Base-by-base conservation (phyloP, 2,329 filamentous ascomycete species). In the Macrophomina tecta region DNA sequence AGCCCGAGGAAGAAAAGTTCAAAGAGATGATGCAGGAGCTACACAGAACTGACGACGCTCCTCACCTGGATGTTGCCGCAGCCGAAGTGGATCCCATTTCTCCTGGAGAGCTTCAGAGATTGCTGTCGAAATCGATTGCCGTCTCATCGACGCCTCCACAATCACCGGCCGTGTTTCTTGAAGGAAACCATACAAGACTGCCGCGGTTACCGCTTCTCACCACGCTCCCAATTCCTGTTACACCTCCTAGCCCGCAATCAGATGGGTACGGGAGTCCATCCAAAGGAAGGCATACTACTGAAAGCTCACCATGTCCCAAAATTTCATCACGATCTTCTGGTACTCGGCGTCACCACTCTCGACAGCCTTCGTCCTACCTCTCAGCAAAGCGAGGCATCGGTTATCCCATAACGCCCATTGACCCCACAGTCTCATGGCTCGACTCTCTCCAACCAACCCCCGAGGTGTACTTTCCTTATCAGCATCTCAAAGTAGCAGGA, bases 341-440 rank as follows among this genome's bases (percentile, higher is more conserved):
- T 12, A 48, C 34, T 14, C 30, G 45, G 23, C 58, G 30, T n/a
- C 58, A 38, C 38, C n/a, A 49, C 16, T 14, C 45, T 23, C 58
- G 45, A 11, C 58, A 62, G 32, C 58, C 45, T 23, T 62, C 58
- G n/a, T 62, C 45, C 12, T 62, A 62, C 16, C 32, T 62, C 30
- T 62, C 58, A 5, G 58, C 58, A 32, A 62, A 62, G 30, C 30
- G 7, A 8, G n/a, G 58, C 16, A 34, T 18, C 16, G 9, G 16
- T 16, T 61, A 40, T 36, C 16, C 56, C 14, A 48, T 34, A 61
- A 36, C 16, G 12, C 45, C 30, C 5, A n/a, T 23, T 11, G 30
- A 34, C 1, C 23, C 42, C 5, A 34, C 30, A 1, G 23, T 28
- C 14, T n/a, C 45, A 5, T 23, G 32, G 12, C 40, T 48, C 8